Conservation (phyloP, 768 basidiomycete species). For the Pleurotus salmoneostramineus region DNA sequence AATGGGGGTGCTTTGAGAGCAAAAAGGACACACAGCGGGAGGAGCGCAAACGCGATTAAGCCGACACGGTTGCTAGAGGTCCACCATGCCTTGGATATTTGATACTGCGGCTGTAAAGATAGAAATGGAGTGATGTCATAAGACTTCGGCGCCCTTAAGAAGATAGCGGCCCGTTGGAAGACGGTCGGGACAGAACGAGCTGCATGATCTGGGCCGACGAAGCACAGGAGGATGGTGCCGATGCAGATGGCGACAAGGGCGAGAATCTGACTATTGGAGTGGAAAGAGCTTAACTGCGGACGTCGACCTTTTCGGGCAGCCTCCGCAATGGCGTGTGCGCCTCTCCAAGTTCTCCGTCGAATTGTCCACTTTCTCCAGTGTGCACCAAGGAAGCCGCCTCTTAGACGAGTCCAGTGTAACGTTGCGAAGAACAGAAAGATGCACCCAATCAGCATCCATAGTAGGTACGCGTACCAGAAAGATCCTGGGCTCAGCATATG, state of each 20-base stretch:
- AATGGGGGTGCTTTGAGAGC: conserved; percentile 72
- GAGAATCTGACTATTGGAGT: conserved; percentile 63
- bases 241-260: conserved; percentile 39
- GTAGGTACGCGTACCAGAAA: conserved; percentile 52
- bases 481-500: conserved; percentile 50
- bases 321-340: conserved; percentile 27
- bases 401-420: conserved; percentile 37
- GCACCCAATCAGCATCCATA: conserved; percentile 52
- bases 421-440: conserved; percentile 35
- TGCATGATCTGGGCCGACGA: conserved; percentile 72
- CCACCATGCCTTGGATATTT: conserved; percentile 70
- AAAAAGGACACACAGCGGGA: conserved; percentile 67
- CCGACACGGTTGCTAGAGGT: conserved; percentile 64
- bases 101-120: conserved; percentile 46
- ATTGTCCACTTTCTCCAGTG: conserved; percentile 57
- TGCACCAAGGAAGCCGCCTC: conserved; percentile 39
- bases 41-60: conserved; percentile 65
- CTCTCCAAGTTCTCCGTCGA: conserved; percentile 55
- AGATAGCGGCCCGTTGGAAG: conserved; percentile 8
- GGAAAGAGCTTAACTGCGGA: conserved; percentile 44
- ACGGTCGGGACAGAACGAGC: conserved; percentile 37
- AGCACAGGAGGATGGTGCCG: conserved; percentile 39
- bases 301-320: conserved; percentile 25
- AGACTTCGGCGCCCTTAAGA: conserved; percentile 3
- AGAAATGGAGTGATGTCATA: conserved; percentile 28